Evolutionary conservation across 306 rosid genomes (phyloP).

Genomic region (Phaseolus lunatus): DNA sequence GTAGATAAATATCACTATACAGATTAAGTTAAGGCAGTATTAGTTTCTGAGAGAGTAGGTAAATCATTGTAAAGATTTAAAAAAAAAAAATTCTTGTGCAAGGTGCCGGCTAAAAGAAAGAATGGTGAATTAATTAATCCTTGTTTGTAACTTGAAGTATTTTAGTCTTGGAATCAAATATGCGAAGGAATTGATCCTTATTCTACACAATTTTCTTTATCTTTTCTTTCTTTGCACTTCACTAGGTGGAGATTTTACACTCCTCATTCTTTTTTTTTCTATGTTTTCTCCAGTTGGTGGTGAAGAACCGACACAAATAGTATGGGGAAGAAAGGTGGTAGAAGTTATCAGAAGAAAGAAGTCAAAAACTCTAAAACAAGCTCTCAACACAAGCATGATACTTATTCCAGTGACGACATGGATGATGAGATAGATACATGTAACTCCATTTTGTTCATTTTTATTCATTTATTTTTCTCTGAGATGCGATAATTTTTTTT

Average conservation of each 20-base stretch:
- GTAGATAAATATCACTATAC: too few species aligned
- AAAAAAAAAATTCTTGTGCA: too few species aligned
- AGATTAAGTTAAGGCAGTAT: too few species aligned
- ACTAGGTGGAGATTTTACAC: conserved; percentile 1
- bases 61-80: too few species aligned
- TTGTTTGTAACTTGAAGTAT: neutral
- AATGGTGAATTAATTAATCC: neutral
- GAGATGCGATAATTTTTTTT: neutral
- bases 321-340: conserved; percentile 74
- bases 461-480: neutral
- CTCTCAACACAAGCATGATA: conserved; percentile 30
- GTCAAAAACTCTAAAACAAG: conserved; percentile 47
- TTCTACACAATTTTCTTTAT: neutral
- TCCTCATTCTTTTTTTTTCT: neutral
- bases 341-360: conserved; percentile 43
- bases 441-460: conserved; percentile 41
- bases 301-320: neutral
- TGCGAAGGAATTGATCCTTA: neutral
- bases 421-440: conserved; percentile 92
- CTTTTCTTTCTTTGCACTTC: neutral
- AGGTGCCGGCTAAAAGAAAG: too few species aligned
- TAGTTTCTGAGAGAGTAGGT: too few species aligned
- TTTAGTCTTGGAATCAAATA: conserved; percentile 10
- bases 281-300: conserved; percentile 2
- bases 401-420: conserved; percentile 58